Conservation (phyloP, 192 early-diverging fungal species). For the Coemansia sp. region DNA sequence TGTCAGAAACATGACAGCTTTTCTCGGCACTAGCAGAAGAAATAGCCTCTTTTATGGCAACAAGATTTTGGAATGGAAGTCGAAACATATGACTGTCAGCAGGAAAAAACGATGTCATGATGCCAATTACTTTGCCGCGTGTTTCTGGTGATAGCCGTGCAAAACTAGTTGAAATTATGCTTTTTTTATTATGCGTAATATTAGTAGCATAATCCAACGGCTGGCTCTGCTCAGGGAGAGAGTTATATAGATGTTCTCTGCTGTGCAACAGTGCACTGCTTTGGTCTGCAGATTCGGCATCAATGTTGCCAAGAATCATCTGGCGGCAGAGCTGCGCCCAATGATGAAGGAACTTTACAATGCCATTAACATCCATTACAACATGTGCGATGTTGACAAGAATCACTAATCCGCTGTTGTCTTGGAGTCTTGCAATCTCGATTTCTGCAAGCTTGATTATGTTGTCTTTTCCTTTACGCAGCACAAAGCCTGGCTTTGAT, state of each 20-base stretch:
- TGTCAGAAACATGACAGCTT: constrained; percentile 12
- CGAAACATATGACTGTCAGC: constrained; percentile 19
- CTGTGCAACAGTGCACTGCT: background rate
- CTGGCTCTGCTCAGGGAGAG: background rate
- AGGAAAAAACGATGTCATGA: background rate
- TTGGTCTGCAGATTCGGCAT: background rate
- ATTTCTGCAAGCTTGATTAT: constrained; percentile 16
- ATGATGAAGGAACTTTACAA: constrained; percentile 16
- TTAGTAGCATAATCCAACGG: background rate
- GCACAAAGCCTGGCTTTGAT: background rate
- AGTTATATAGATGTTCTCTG: background rate
- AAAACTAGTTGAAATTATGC: background rate
- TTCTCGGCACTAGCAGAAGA: background rate
- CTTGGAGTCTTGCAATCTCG: constrained; percentile 12
- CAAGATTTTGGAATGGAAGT: background rate
- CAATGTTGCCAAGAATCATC: background rate
- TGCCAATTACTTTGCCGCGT: background rate
- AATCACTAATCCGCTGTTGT: constrained; percentile 27
- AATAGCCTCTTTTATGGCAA: background rate
- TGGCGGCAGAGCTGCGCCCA: constrained; percentile 20
- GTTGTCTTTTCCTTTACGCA: background rate
- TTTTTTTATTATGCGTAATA: background rate
- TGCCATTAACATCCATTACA: constrained; percentile 19
- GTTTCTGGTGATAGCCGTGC: constrained; percentile 16
- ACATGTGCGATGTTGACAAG: constrained; percentile 23